phyloP scores from a whole-genome alignment of 2,329 filamentous ascomycete species.

The Penicillium sp. region DNA sequence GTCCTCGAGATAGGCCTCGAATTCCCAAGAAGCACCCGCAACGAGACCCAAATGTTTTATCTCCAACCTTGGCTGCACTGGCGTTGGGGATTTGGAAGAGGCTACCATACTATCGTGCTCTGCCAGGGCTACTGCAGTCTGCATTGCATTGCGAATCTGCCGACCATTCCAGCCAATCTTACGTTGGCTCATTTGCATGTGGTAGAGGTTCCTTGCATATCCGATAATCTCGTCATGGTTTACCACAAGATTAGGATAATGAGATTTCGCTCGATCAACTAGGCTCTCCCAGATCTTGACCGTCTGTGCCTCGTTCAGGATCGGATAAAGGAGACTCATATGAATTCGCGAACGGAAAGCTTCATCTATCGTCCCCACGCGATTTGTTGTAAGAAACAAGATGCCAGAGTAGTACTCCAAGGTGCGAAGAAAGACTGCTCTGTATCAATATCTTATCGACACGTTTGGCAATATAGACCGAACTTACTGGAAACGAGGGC shows the following conservation, averaged over 20 bases:
- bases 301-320: neutral
- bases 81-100: too few species aligned
- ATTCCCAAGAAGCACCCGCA: too few species aligned
- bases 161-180: conserved; percentile 33
- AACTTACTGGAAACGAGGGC: conserved; percentile 35
- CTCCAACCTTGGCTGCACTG: too few species aligned
- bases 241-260: too few species aligned
- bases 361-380: conserved; percentile 47
- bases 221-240: neutral
- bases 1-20: too few species aligned
- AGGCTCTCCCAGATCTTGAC: neutral
- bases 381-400: conserved; percentile 51
- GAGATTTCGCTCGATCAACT: too few species aligned
- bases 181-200: too few species aligned
- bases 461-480: too few species aligned
- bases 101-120: too few species aligned
- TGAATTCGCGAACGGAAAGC: conserved; percentile 51
- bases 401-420: conserved; percentile 49
- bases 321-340: neutral
- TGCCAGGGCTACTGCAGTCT: conserved; percentile 29
- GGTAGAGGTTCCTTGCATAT: too few species aligned
- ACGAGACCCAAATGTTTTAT: too few species aligned
- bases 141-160: conserved; percentile 32
- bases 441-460: too few species aligned
- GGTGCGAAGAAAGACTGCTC: conserved; percentile 44